Conservation (phyloP, 768 basidiomycete species). For the Lactarius quietus region DNA sequence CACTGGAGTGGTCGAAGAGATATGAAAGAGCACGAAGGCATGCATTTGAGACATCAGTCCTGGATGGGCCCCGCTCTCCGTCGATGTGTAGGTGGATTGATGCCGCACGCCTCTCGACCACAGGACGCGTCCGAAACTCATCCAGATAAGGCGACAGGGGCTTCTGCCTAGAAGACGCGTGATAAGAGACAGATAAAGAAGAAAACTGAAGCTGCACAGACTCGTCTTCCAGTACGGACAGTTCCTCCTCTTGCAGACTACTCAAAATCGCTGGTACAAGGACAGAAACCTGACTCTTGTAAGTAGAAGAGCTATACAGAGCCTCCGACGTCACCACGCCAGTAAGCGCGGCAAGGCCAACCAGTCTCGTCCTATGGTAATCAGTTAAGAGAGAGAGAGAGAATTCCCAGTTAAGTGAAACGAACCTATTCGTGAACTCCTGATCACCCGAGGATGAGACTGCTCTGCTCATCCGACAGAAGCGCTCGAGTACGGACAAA, state of each 20-base stretch:
- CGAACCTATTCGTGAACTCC: conserved; percentile 73
- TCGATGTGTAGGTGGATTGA: conserved; percentile 88
- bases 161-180: conserved; percentile 48
- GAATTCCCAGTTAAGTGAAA: not conserved
- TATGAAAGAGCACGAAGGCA: conserved; percentile 67
- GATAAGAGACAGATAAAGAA: conserved; percentile 17
- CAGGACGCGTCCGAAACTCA: conserved; percentile 79
- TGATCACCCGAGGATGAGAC: conserved; percentile 50
- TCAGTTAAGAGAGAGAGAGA: conserved; percentile 5
- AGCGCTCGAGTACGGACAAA: conserved; percentile 58
- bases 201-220: conserved; percentile 36
- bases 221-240: conserved; percentile 64
- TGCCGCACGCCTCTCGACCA: conserved; percentile 76
- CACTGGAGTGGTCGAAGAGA: conserved; percentile 72
- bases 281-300: conserved; percentile 63
- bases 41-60: conserved; percentile 68
- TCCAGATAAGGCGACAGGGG: conserved; percentile 75
- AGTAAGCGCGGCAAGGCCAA: conserved; percentile 80
- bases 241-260: conserved; percentile 60
- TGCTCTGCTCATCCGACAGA: conserved; percentile 56
- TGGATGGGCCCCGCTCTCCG: conserved; percentile 80
- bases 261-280: conserved; percentile 70
- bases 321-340: conserved; percentile 83
- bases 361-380: conserved; percentile 64
- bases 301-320: conserved; percentile 68